Conservation (phyloP, 2,329 filamentous ascomycete genomes). For the Cercospora nicotianae region DNA sequence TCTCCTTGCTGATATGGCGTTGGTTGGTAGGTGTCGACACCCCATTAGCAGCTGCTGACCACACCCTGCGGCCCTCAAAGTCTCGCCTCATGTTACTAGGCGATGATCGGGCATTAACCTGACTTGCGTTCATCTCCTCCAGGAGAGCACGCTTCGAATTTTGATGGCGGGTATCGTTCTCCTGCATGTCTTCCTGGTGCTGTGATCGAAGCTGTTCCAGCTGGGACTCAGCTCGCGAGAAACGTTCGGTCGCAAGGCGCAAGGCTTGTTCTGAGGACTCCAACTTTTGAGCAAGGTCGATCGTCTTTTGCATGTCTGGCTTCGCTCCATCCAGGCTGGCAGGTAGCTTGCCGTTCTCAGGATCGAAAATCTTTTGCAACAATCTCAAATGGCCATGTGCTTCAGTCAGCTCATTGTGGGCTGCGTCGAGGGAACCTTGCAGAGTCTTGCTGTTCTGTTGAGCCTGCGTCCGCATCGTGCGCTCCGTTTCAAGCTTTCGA, state of each 20-base stretch:
- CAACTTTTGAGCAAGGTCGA: slow-evolving; percentile 81
- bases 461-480: slow-evolving; percentile 79
- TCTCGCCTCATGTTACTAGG: slow-evolving; percentile 68
- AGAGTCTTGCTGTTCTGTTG: slow-evolving; percentile 81
- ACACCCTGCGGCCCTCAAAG: slow-evolving; percentile 61
- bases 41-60: slow-evolving; percentile 66
- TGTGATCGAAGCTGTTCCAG: slow-evolving; percentile 73
- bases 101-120: slow-evolving; percentile 70
- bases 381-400: slow-evolving; percentile 76
- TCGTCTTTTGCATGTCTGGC: slow-evolving; percentile 64
- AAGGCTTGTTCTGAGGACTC: slow-evolving; percentile 88
- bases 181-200: slow-evolving; percentile 68
- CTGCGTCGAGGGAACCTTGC: slow-evolving; percentile 74
- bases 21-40: slow-evolving; percentile 67
- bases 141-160: slow-evolving; percentile 71
- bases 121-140: slow-evolving; percentile 84
- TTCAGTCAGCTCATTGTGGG: slow-evolving; percentile 77
- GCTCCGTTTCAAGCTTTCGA: slow-evolving; percentile 84
- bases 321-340: slow-evolving; percentile 68
- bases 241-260: slow-evolving; percentile 76
- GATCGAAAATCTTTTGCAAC: slow-evolving; percentile 84
- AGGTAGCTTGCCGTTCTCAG: slow-evolving; percentile 53
- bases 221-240: slow-evolving; percentile 78
- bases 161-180: slow-evolving; percentile 61
- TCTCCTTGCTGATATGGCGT: slow-evolving; percentile 65